Conservation (phyloP, 106 monocot species). For the Alisma plantagoaquatica region DNA sequence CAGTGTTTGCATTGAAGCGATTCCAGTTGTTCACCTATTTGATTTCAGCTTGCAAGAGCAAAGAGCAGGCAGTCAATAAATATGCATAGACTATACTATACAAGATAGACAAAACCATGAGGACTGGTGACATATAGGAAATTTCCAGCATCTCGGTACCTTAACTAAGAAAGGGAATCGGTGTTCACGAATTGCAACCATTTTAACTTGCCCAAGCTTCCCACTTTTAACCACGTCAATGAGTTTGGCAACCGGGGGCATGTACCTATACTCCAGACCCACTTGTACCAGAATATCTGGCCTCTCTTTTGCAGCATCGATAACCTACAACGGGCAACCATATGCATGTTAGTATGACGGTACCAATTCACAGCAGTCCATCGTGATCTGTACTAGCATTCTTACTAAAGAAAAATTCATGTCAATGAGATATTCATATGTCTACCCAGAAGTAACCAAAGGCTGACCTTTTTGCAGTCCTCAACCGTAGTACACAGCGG, state of each 20-base stretch:
- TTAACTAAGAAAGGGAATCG: slow-evolving; percentile 97
- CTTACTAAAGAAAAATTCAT: too few species aligned
- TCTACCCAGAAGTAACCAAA: too few species aligned
- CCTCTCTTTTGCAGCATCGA: slow-evolving; percentile 62
- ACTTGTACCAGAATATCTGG: slow-evolving; percentile 87
- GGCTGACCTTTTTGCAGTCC: slow-evolving; percentile 63
- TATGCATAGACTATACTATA: neutral
- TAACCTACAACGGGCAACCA: slow-evolving; percentile 36
- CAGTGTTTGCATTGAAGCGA: slow-evolving; percentile 74
- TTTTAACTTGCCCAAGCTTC: slow-evolving; percentile 59
- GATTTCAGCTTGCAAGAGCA: too few species aligned
- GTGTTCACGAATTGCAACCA: slow-evolving; percentile 96
- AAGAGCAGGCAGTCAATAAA: neutral
- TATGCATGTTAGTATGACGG: too few species aligned
- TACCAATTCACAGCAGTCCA: too few species aligned
- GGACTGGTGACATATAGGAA: neutral
- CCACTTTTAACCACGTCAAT: slow-evolving; percentile 57
- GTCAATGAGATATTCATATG: too few species aligned
- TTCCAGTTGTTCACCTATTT: slow-evolving; percentile 89
- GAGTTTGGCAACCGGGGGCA: slow-evolving; percentile 96
- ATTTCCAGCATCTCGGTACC: slow-evolving; percentile 26
- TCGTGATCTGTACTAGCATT: too few species aligned
- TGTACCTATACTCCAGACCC: slow-evolving; percentile 90
- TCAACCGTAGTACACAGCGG: slow-evolving; percentile 74
- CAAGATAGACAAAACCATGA: neutral